Conservation (phyloP, 106 monocot genomes). For the Platanthera guangdongensis region DNA sequence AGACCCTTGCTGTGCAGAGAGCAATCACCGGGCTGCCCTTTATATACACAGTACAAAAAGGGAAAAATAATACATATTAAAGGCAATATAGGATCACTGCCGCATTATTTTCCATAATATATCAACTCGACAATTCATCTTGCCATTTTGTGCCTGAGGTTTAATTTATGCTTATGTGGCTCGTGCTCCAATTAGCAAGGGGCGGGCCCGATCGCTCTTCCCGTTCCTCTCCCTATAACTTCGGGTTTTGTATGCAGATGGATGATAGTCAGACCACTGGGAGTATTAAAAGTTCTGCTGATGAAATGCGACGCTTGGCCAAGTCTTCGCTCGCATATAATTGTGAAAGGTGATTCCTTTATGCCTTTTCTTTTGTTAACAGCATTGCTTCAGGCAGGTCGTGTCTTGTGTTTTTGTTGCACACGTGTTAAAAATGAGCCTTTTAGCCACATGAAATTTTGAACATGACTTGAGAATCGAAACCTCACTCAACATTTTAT, state of each 20-base stretch:
- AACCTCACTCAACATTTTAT: too few relatives aligned
- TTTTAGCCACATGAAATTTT: too few relatives aligned
- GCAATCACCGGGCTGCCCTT: too few relatives aligned
- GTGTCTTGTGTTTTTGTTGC: too few relatives aligned
- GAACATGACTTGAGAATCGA: too few relatives aligned
- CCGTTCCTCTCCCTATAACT: not conserved
- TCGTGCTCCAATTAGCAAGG: not conserved
- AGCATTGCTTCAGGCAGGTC: too few relatives aligned
- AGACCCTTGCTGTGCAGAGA: too few relatives aligned
- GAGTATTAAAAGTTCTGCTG: conserved; percentile 73
- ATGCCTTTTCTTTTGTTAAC: not conserved
- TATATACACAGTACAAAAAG: too few relatives aligned
- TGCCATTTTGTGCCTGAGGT: not conserved
- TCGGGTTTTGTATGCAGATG: conserved; percentile 45
- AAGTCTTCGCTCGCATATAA: conserved; percentile 89
- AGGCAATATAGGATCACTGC: not conserved
- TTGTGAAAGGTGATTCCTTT: conserved; percentile 65
- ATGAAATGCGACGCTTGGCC: conserved; percentile 71
- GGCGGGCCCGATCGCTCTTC: not conserved
- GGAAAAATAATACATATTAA: too few relatives aligned
- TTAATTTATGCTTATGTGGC: not conserved
- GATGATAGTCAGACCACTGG: conserved; percentile 84
- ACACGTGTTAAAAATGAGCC: too few relatives aligned
- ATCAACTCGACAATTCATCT: not conserved
- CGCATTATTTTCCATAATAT: not conserved